Conservation (phyloP, 163 green algal species). For the Scenedesmus sp. region DNA sequence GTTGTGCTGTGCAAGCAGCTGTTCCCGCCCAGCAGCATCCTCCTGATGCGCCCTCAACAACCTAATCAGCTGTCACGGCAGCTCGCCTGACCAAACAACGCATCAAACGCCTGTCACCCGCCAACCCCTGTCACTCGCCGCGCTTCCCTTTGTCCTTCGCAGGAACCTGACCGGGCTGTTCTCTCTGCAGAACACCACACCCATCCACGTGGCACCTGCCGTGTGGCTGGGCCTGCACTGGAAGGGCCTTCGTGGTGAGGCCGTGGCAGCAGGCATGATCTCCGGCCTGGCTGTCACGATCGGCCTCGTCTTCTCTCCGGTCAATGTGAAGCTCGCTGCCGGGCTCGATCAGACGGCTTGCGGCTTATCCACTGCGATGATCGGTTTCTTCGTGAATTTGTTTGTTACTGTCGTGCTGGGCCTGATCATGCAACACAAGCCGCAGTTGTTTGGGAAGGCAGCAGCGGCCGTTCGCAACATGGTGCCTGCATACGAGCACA, state of each 20-base stretch:
- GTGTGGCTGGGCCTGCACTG: conserved; percentile 72
- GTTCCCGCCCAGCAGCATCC: not conserved
- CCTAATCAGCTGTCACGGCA: too few species aligned
- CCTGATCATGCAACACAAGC: conserved; percentile 54
- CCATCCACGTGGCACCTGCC: conserved; percentile 64
- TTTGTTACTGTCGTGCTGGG: conserved; percentile 56
- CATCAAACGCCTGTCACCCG: too few species aligned
- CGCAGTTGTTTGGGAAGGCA: conserved; percentile 27
- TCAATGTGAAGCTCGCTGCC: conserved; percentile 50
- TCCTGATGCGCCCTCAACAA: too few species aligned
- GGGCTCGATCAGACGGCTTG: conserved; percentile 59
- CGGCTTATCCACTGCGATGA: conserved; percentile 61
- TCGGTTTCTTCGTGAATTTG: conserved; percentile 67
- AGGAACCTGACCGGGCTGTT: conserved; percentile 60
- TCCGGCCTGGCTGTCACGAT: conserved; percentile 56
- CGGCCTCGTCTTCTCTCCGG: conserved; percentile 59
- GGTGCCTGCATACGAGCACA: conserved; percentile 32
- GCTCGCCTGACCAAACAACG: too few species aligned
- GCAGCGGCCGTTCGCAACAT: not conserved
- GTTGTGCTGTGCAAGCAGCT: not conserved
- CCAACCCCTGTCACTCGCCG: not conserved
- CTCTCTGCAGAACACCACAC: conserved; percentile 56
- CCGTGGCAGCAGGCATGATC: conserved; percentile 56
- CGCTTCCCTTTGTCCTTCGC: not conserved
- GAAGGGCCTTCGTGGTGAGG: conserved; percentile 61